Base-by-base conservation (phyloP, 2,329 filamentous ascomycete genomes). In the Trichoderma gracile region DNA sequence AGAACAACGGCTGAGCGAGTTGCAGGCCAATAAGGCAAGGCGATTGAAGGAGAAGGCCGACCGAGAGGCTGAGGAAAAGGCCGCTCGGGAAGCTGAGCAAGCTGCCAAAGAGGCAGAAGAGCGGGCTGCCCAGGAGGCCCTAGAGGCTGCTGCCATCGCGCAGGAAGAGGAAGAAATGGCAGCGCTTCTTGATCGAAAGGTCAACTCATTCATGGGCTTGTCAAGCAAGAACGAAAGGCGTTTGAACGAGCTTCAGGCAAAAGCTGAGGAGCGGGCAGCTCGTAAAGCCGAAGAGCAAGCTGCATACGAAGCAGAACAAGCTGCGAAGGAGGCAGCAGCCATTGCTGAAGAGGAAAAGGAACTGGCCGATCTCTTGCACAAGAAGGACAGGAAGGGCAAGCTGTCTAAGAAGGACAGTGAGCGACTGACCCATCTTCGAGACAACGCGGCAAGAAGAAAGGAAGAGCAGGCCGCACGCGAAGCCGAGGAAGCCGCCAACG, bases 111-210 rank as follows among this genome's bases (percentile, higher is more conserved):
- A 68, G 49, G 66, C 62, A 17, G 65, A 65, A 19, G 66, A 17
- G 42, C 59, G 27, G n/a, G 55, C 55, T 10, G 45, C 53, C 43
- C n/a, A 56, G 55, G 62, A 59, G 46, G 55, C 52, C 14, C 3
- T 42, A 64, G 70, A 73, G 68, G 54, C 54, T 46, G 54, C 54
- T 10, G 54, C 40, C 9, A 57, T 57, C 25, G 70, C 68, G 21
- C 68, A 67, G 53, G 74, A 79, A 57, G 76, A 80, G 66, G 71
- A 73, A 15, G 77, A 82, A 62, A 71, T 81, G 15, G 77, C 73
- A 14, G 70, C 72, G 5, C 73, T 82, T 3, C 80, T 79, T 55
- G 75, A 77, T 23, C 85, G 83, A 71, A 84, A 83, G 68, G 77
- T 76, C 2, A 81, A 80, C 68, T 67, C 19, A 38, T 65, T 12